Base-by-base conservation (phyloP, 1,284 basidiomycete genomes). In the Tausonia pullulans region DNA sequence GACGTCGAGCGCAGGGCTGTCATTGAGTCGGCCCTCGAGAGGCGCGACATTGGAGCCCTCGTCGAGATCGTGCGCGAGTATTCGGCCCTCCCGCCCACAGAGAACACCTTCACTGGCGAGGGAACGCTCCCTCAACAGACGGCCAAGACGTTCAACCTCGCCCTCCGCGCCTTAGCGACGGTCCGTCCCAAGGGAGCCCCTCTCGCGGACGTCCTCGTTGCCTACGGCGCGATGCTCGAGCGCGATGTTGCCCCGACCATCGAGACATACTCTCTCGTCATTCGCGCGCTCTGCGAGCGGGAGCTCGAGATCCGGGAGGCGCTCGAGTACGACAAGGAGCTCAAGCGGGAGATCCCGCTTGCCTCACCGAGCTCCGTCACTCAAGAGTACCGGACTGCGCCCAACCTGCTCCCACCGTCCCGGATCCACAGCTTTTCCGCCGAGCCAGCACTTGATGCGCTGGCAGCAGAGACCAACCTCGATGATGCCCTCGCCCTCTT, bases 161-260 rank as follows among this genome's bases (percentile, higher is more conserved):
- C 84, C 11, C 76, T 93, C 54, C 71, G 79, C 4, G 84, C 83
- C 0, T 74, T 91, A 2, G 71, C 80, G 41, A 68, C 72, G 2
- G 77, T 81, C 48, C 82, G 87, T 64, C 63, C 69, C 27, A 68
- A 72, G 11, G 84, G 84, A 13, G 81, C 84, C 68, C 81, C 84
- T 4, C 79, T 90, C 51, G 77, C 79, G 0, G 73, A 81, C 51
- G 77, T 92, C 58, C 76, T 88, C 67, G 82, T 85, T 65, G 80
- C 84, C 4, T 95, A 95, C 79, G 84, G 88, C 70, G 80, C 84
- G 63, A 84, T 94, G 81, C 76, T 91, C 57, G 76, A 80, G n/a
- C 78, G 78, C 54, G 83, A 83, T 39, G 72, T 92, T 11, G 72
- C 82, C 0, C 90, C 92, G 14, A 86, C 86, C 69, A 70, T 78